Evolutionary conservation across 768 basidiomycete species (phyloP).

Genomic region (Heimioporus sp.): DNA sequence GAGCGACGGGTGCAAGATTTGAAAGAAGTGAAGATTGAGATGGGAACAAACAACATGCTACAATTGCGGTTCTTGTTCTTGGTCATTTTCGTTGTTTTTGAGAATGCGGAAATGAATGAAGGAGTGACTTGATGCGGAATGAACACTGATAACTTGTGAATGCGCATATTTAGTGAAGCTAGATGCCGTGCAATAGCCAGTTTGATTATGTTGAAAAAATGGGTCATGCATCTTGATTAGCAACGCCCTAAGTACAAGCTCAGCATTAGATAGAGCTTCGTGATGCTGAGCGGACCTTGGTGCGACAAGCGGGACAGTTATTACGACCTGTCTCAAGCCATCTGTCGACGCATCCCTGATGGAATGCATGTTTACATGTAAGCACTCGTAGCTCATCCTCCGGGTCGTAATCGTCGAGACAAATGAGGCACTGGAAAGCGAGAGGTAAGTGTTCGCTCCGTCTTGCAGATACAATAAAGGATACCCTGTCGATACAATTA

Average conservation of each 20-base stretch:
- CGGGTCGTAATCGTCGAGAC: slow-evolving; percentile 78
- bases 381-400: slow-evolving; percentile 82
- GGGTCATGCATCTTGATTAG: slow-evolving; percentile 16
- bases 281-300: slow-evolving; percentile 47
- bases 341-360: slow-evolving; percentile 81
- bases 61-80: slow-evolving; percentile 12
- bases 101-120: slow-evolving; percentile 13
- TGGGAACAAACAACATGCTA: slow-evolving; percentile 27
- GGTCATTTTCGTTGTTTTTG: slow-evolving; percentile 9
- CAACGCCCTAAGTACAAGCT: slow-evolving; percentile 22
- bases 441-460: not conserved
- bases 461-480: not conserved
- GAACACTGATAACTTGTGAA: slow-evolving; percentile 1
- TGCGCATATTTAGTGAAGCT: not conserved
- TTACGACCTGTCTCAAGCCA: slow-evolving; percentile 87
- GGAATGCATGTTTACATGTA: slow-evolving; percentile 87
- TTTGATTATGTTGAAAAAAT: slow-evolving; percentile 4
- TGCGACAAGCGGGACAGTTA: slow-evolving; percentile 90
- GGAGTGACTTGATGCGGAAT: slow-evolving; percentile 14
- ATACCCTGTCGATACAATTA: slow-evolving; percentile 75
- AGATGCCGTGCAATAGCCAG: slow-evolving; percentile 9
- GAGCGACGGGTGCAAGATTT: slow-evolving; percentile 10
- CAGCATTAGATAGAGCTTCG: not conserved
- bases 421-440: slow-evolving; percentile 67
- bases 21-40: slow-evolving; percentile 4